phyloP scores from a whole-genome alignment of 225 moss, liverwort and hornwort species.

The Rhytidiadelphus loreus region DNA sequence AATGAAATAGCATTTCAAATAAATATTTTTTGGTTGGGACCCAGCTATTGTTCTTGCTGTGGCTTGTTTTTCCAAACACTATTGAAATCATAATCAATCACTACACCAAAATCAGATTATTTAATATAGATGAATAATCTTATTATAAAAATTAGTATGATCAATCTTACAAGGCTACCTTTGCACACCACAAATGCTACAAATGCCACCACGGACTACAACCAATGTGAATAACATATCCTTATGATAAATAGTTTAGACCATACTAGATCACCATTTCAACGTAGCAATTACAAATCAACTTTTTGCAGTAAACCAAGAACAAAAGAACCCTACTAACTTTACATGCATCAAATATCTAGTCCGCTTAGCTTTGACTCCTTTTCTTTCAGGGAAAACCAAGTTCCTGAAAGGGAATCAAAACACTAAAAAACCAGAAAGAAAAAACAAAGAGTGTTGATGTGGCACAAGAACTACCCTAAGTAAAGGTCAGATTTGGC shows the following conservation, averaged over 20 bases:
- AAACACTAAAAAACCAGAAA: not conserved
- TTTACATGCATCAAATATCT: not conserved
- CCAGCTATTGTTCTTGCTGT: fast-evolving
- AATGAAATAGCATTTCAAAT: not conserved
- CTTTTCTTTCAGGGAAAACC: not conserved
- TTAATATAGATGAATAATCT: not conserved
- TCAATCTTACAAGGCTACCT: not conserved
- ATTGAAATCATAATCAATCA: not conserved
- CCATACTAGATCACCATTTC: not conserved
- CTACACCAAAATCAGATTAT: not conserved
- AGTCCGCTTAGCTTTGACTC: too few relatives aligned
- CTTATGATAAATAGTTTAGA: not conserved
- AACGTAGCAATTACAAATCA: not conserved
- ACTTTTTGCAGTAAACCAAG: not conserved
- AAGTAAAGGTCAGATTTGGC: too few relatives aligned
- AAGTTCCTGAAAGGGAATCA: not conserved
- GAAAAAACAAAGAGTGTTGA: not conserved
- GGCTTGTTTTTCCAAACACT: not conserved
- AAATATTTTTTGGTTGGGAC: fast-evolving
- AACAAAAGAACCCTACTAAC: not conserved
- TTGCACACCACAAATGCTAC: not conserved
- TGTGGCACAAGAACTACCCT: too few relatives aligned
- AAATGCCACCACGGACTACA: fast-evolving
- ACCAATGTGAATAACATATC: not conserved
- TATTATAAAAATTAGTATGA: not conserved